Conservation (phyloP, 305 asterid species). For the Rubia occidens region DNA sequence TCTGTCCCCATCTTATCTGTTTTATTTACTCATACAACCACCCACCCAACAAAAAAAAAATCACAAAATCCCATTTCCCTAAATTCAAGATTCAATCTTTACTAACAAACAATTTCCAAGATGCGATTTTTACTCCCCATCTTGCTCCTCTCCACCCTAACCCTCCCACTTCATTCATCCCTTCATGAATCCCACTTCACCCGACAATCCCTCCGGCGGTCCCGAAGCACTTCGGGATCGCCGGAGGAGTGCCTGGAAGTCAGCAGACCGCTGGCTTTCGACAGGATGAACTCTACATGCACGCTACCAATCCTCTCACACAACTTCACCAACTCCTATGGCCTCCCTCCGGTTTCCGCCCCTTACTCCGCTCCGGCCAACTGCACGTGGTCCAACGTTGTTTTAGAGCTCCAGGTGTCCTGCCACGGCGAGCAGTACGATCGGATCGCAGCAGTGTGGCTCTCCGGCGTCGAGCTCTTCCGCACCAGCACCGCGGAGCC, state of each 20-base stretch:
- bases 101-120: background rate
- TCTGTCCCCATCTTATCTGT: slow-evolving; percentile 1
- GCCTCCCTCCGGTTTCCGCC: slow-evolving; percentile 46
- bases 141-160: slow-evolving; percentile 22
- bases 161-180: slow-evolving; percentile 15
- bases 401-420: slow-evolving; percentile 43
- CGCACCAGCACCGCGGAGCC: slow-evolving; percentile 89
- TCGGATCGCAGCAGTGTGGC: slow-evolving; percentile 75
- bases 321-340: slow-evolving; percentile 55
- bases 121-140: slow-evolving; percentile 26
- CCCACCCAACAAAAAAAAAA: background rate
- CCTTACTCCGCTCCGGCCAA: slow-evolving; percentile 45
- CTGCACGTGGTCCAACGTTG: slow-evolving; percentile 63
- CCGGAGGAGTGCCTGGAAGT: slow-evolving; percentile 39
- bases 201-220: slow-evolving; percentile 13
- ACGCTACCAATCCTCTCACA: slow-evolving; percentile 42
- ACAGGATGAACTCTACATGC: slow-evolving; percentile 45
- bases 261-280: slow-evolving; percentile 43
- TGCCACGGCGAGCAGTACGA: slow-evolving; percentile 63
- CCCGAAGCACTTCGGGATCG: slow-evolving; percentile 13
- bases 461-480: slow-evolving; percentile 61
- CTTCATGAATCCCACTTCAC: slow-evolving; percentile 28
- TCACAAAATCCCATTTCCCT: background rate
- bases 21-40: background rate
- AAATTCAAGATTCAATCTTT: slow-evolving; percentile 1